Evolutionary conservation across 257 asterid species (phyloP).

Genomic region (Solanum corneliomulleri): DNA sequence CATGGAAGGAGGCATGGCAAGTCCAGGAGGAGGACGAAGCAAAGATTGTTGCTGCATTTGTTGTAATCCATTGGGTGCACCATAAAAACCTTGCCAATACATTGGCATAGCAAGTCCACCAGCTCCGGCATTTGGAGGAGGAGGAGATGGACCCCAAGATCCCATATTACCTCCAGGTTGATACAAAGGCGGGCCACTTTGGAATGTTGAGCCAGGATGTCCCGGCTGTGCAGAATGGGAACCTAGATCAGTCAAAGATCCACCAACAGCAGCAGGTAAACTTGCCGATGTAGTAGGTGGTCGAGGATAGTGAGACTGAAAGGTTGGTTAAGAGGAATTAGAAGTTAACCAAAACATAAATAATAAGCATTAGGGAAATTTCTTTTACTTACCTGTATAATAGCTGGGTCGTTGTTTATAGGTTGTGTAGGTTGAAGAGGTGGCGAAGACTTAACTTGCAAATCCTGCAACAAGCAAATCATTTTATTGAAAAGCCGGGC

Average conservation of each 20-base stretch:
- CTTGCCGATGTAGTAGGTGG: constrained; percentile 50
- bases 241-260: constrained; percentile 41
- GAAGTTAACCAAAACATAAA: not conserved
- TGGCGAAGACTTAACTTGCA: constrained; percentile 90
- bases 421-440: constrained; percentile 59
- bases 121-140: constrained; percentile 65
- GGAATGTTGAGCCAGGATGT: constrained; percentile 51
- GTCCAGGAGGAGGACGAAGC: constrained; percentile 76
- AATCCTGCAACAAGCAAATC: constrained; percentile 45
- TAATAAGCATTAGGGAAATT: not conserved
- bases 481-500: not conserved
- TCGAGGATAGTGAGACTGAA: constrained; percentile 90
- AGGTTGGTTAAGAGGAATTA: constrained; percentile 6
- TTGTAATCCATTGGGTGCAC: constrained; percentile 67
- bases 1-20: constrained; percentile 64
- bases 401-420: constrained; percentile 84
- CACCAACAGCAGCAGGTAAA: constrained; percentile 52
- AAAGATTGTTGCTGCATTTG: constrained; percentile 59
- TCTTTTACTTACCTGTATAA: constrained; percentile 64
- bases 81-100: constrained; percentile 96
- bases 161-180: constrained; percentile 86
- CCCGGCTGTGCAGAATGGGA: constrained; percentile 60
- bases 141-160: constrained; percentile 68
- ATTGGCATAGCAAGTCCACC: constrained; percentile 75
- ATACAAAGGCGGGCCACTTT: constrained; percentile 62